Evolutionary conservation across 257 asterid genomes (phyloP).

Genomic region (Verbascum thapsus): DNA sequence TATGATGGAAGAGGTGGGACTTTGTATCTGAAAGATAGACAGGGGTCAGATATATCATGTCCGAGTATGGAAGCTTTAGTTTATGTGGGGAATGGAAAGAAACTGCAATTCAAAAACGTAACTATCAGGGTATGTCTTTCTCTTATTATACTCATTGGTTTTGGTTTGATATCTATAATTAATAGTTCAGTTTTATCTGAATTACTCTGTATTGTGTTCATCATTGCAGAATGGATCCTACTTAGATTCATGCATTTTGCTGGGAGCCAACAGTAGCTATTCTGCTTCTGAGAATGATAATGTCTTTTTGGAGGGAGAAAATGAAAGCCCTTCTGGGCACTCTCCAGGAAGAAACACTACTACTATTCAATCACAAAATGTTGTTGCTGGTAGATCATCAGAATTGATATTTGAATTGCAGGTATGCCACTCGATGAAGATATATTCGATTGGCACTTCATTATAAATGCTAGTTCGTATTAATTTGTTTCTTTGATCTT

Average conservation of each 20-base stretch:
- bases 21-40: slow-evolving; percentile 77
- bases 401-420: slow-evolving; percentile 78
- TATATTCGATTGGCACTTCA: slow-evolving; percentile 12
- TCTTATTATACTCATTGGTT: slow-evolving; percentile 23
- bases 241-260: slow-evolving; percentile 81
- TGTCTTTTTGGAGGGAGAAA: slow-evolving; percentile 65
- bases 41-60: slow-evolving; percentile 53
- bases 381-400: slow-evolving; percentile 51
- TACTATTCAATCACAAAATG: slow-evolving; percentile 41
- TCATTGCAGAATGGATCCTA: slow-evolving; percentile 65
- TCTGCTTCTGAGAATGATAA: slow-evolving; percentile 73
- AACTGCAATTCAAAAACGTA: slow-evolving; percentile 81
- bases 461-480: slow-evolving; percentile 1
- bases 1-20: slow-evolving; percentile 95
- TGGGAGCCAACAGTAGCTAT: slow-evolving; percentile 92
- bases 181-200: slow-evolving; percentile 12
- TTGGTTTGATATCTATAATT: slow-evolving; percentile 12
- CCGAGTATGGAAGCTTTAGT: slow-evolving; percentile 78
- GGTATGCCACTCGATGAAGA: slow-evolving; percentile 41
- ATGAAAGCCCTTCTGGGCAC: slow-evolving; percentile 41
- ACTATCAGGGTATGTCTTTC: slow-evolving; percentile 64
- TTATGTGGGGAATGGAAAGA: slow-evolving; percentile 89
- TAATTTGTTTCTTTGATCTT: not conserved
- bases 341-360: slow-evolving; percentile 43
- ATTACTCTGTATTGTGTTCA: slow-evolving; percentile 28